Conservation (phyloP, 2,329 filamentous ascomycete species). For the Phialemoniopsis sp. region DNA sequence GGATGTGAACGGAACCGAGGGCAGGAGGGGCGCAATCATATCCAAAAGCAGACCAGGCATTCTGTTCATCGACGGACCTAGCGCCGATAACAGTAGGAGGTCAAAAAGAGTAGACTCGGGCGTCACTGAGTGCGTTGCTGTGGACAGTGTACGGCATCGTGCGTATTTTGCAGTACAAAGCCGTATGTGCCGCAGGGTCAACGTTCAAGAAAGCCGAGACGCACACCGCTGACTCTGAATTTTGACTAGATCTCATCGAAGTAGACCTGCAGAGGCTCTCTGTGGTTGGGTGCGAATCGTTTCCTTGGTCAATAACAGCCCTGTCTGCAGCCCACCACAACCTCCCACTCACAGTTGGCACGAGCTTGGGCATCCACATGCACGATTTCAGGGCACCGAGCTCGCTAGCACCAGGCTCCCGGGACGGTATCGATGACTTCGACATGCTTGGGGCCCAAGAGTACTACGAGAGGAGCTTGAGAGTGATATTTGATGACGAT, state of each 20-base stretch:
- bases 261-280: conserved; percentile 74
- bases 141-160: conserved; percentile 62
- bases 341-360: conserved; percentile 78
- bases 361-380: conserved; percentile 74
- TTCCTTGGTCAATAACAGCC: conserved; percentile 79
- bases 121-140: conserved; percentile 77
- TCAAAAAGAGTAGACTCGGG: conserved; percentile 67
- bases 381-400: conserved; percentile 64
- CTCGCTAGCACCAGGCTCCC: conserved; percentile 19
- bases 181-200: conserved; percentile 35
- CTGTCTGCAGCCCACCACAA: conserved; percentile 65
- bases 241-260: conserved; percentile 60
- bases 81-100: conserved; percentile 36
- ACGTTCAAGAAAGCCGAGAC: not conserved
- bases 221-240: no score
- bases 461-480: conserved; percentile 21
- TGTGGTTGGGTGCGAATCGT: conserved; percentile 65
- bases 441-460: conserved; percentile 17
- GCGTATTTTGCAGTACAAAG: conserved; percentile 80
- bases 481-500: conserved; percentile 44
- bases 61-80: conserved; percentile 53
- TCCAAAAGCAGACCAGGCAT: conserved; percentile 63
- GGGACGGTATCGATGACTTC: conserved; percentile 30
- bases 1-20: conserved; percentile 61
- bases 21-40: conserved; percentile 57